These are phyloP conservation scores for Clarireedia homoeocarpa DNA, from an alignment of 2,329 filamentous ascomycete species.

Conservation along the genomic window DNA sequence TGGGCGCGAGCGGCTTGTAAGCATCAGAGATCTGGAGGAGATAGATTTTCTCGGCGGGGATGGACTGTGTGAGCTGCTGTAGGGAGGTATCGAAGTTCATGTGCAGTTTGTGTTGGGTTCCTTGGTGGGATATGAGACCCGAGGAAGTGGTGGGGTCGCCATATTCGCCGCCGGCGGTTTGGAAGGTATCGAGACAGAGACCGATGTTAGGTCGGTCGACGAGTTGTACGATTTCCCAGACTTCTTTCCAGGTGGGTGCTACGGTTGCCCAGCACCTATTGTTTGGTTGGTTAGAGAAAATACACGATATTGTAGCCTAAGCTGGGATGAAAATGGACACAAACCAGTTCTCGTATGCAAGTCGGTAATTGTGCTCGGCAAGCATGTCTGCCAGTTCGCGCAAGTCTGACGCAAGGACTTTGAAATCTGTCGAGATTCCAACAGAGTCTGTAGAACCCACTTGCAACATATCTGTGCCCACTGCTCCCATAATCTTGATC, in stretches of 20 bases:
- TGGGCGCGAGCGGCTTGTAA: constrained; percentile 51
- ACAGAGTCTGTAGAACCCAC: constrained; percentile 30
- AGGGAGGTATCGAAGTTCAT: constrained; percentile 46
- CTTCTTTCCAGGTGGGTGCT: constrained; percentile 59
- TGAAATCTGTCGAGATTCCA: constrained; percentile 13
- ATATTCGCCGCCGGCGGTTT: constrained; percentile 65
- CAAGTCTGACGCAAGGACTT: constrained; percentile 52
- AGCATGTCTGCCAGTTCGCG: constrained; percentile 56
- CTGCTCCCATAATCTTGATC: constrained; percentile 62
- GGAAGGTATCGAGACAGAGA: constrained; percentile 71
- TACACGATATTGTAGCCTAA: background rate
- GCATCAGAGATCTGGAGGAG: constrained; percentile 69
- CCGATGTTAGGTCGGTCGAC: constrained; percentile 61
- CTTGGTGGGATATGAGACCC: constrained; percentile 45
- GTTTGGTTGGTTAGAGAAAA: background rate
- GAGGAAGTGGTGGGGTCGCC: constrained; percentile 59
- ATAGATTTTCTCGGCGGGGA: constrained; percentile 65
- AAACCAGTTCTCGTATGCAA: constrained; percentile 69
- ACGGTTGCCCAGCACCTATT: constrained; percentile 63
- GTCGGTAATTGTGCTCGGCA: constrained; percentile 44
- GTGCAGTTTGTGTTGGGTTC: constrained; percentile 36
- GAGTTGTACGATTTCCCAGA: constrained; percentile 58
- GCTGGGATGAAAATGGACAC: background rate
- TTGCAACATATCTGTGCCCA: constrained; percentile 64
- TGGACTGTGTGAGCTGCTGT: constrained; percentile 43